Conservation (phyloP, 305 asterid genomes). For the Fraxinus greggii region DNA sequence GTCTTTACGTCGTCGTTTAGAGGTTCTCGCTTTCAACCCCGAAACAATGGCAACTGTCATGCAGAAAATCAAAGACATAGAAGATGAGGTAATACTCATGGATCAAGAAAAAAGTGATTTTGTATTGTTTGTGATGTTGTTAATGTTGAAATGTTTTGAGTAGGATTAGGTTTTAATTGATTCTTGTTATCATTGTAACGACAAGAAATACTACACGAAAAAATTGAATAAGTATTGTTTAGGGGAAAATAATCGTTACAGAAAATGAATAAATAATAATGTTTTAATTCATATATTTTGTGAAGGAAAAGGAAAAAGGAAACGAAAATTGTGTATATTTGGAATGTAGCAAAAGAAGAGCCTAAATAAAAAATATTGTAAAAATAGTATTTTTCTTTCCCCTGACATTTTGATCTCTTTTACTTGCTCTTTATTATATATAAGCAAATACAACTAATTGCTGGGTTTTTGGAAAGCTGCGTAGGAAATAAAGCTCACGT, state of each 20-base stretch:
- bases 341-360: neutral
- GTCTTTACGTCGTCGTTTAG: constrained; percentile 22
- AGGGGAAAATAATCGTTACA: neutral
- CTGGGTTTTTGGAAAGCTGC: neutral
- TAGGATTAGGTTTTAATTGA: neutral
- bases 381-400: neutral
- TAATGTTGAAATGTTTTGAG: neutral
- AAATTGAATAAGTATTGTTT: neutral
- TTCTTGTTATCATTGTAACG: neutral
- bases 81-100: constrained; percentile 71
- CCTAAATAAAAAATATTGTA: neutral
- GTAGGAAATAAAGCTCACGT: neutral
- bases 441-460: neutral
- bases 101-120: neutral
- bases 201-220: neutral
- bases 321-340: neutral
- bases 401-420: neutral
- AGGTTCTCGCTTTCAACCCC: constrained; percentile 9
- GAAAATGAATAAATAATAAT: neutral
- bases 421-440: neutral
- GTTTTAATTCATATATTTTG: neutral
- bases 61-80: constrained; percentile 98
- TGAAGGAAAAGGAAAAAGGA: neutral
- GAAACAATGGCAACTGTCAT: constrained; percentile 77
- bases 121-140: neutral